A percentile compares a stretch with the other conserved stretches of the same genome.
Conservation (phyloP, 169 alveolate genomes). For the Plasmodium gonderi region DNA sequence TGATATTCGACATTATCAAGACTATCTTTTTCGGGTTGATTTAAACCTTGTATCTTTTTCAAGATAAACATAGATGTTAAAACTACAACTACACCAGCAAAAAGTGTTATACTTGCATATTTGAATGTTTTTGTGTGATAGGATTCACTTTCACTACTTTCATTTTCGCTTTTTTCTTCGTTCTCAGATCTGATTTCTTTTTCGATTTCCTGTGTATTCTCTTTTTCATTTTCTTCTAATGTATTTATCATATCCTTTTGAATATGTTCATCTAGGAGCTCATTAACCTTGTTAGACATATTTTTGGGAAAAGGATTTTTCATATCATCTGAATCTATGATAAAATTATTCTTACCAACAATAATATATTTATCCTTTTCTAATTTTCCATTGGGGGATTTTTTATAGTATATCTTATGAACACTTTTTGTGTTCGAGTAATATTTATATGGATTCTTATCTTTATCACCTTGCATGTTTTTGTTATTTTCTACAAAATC, state of each 20-base stretch:
- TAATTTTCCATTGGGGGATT: slow-evolving; percentile 7
- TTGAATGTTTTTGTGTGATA: slow-evolving; percentile 1
- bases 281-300: slow-evolving; percentile 11
- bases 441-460: slow-evolving; percentile 29
- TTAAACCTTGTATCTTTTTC: not conserved
- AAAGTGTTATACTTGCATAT: slow-evolving; percentile 28
- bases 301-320: slow-evolving; percentile 20
- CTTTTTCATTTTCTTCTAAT: not conserved
- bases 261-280: slow-evolving; percentile 14
- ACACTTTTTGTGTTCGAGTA: slow-evolving; percentile 38
- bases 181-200: too few relatives aligned
- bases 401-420: slow-evolving; percentile 40
- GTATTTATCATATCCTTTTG: slow-evolving; percentile 31
- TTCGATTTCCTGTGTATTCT: not conserved
- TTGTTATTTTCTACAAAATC: slow-evolving; percentile 36
- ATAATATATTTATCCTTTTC: slow-evolving; percentile 26
- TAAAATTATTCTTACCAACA: slow-evolving; percentile 63
- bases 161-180: not conserved
- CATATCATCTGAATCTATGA: slow-evolving; percentile 49
- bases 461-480: not conserved
- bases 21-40: not conserved
- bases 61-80: slow-evolving; percentile 12
- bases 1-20: slow-evolving; percentile 8
- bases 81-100: slow-evolving; percentile 39
- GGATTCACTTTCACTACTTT: not conserved